These are phyloP conservation scores for Solanum appendiculatum DNA, from an alignment of 257 asterid species.

Conservation along the genomic window DNA sequence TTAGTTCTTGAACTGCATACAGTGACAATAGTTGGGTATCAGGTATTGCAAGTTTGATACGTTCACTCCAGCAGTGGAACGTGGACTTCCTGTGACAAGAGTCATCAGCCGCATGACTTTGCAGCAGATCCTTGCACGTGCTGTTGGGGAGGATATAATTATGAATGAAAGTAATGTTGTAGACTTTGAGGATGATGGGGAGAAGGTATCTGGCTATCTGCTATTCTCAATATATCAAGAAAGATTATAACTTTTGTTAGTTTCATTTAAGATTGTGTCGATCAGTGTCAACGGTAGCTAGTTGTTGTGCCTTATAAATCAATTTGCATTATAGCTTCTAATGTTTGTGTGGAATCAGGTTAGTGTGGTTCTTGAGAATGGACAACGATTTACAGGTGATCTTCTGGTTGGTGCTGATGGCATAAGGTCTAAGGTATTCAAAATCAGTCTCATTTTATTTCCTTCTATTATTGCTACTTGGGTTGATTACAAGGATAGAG, in stretches of 20 bases:
- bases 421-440: slow-evolving; percentile 76
- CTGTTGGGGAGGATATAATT: slow-evolving; percentile 75
- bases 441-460: background rate
- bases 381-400: slow-evolving; percentile 66
- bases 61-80: slow-evolving; percentile 89
- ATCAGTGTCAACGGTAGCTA: background rate
- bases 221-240: background rate
- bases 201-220: slow-evolving; percentile 36
- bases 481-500: background rate
- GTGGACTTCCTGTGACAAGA: slow-evolving; percentile 92
- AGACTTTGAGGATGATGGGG: slow-evolving; percentile 59
- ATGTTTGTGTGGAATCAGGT: slow-evolving; percentile 34
- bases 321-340: background rate
- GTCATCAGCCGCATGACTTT: slow-evolving; percentile 87
- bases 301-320: background rate
- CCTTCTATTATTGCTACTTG: background rate
- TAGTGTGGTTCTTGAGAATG: slow-evolving; percentile 67
- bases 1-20: background rate
- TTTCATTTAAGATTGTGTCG: background rate
- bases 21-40: slow-evolving; percentile 31
- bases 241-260: background rate
- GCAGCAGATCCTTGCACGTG: slow-evolving; percentile 79
- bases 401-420: slow-evolving; percentile 98
- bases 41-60: slow-evolving; percentile 97
- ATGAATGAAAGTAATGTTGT: slow-evolving; percentile 73